Evolutionary conservation across 495 filamentous ascomycete species (phyloP).

Genomic region (Aspergillus panamensis): DNA sequence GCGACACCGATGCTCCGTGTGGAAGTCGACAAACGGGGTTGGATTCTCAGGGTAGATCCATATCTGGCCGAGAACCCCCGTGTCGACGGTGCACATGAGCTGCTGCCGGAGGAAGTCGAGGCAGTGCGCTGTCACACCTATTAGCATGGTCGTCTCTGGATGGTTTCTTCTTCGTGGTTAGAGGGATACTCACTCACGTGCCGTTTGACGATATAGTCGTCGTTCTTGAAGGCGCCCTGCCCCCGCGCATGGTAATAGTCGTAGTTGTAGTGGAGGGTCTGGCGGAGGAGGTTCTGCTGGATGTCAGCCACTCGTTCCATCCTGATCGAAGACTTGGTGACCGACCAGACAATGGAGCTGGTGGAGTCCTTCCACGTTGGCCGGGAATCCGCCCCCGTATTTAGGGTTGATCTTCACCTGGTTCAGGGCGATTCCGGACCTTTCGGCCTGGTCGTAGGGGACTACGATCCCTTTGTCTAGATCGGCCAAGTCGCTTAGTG

Average conservation of each 20-base stretch:
- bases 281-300: constrained; percentile 49
- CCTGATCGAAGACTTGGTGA: background rate
- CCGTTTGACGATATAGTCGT: constrained; percentile 44
- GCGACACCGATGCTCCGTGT: constrained; percentile 49
- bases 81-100: constrained; percentile 50
- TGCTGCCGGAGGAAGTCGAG: constrained; percentile 50
- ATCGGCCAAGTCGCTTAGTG: background rate
- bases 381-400: constrained; percentile 53
- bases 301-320: background rate
- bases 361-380: constrained; percentile 55
- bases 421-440: constrained; percentile 40
- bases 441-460: constrained; percentile 32
- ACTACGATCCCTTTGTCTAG: constrained; percentile 43
- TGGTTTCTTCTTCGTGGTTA: background rate
- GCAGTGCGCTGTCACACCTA: constrained; percentile 36
- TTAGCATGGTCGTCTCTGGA: background rate
- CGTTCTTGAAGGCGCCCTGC: constrained; percentile 48
- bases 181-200: constrained; percentile 43
- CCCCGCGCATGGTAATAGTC: constrained; percentile 49
- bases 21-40: constrained; percentile 49
- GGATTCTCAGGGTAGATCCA: constrained; percentile 41
- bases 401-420: constrained; percentile 50
- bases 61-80: constrained; percentile 47
- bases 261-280: constrained; percentile 55
- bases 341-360: constrained; percentile 55